A percentile compares a stretch with the other conserved stretches of the same genome.
phyloP scores from a whole-genome alignment of 2,329 filamentous ascomycete species.

The Ophiostoma novo-ulmi region DNA sequence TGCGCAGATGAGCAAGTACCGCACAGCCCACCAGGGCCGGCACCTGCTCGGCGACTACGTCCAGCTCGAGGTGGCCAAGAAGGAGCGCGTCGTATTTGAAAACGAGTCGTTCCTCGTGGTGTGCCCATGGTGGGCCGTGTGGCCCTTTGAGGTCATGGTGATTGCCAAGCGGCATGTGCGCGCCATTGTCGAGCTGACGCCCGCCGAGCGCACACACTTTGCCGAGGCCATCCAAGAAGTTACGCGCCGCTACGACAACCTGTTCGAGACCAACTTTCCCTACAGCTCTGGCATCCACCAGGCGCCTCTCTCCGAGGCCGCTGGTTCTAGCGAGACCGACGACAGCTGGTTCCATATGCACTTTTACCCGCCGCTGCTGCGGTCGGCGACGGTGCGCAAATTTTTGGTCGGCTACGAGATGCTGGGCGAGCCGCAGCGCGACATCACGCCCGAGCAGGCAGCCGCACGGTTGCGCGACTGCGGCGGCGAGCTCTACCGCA shows the following conservation, averaged over 20 bases:
- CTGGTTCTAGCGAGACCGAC: conserved; percentile 68
- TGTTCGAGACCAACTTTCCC: conserved; percentile 94
- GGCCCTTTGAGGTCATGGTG: conserved; percentile 95
- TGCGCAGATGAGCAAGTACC: conserved; percentile 72
- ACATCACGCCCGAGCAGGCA: conserved; percentile 96
- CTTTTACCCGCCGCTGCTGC: conserved; percentile 90
- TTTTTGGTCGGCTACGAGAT: conserved; percentile 96
- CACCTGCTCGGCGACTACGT: conserved; percentile 86
- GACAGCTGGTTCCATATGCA: conserved; percentile 92
- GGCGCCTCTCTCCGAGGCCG: conserved; percentile 60
- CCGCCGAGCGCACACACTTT: conserved; percentile 64
- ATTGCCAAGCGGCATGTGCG: conserved; percentile 79
- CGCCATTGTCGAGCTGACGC: conserved; percentile 73
- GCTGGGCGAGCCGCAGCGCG: conserved; percentile 94
- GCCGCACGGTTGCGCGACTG: conserved; percentile 70
- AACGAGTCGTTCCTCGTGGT: conserved; percentile 81
- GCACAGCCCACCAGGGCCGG: conserved; percentile 60
- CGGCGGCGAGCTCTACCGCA: conserved; percentile 79
- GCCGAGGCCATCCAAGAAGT: conserved; percentile 84
- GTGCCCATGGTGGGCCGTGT: conserved; percentile 96
- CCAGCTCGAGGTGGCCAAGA: conserved; percentile 71
- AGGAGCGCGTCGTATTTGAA: conserved; percentile 81
- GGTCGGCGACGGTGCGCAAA: conserved; percentile 90
- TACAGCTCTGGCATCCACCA: conserved; percentile 98
- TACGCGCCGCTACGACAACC: conserved; percentile 87